phyloP scores from a whole-genome alignment of 257 asterid genomes.

The Schizonepeta tenuifolia region DNA sequence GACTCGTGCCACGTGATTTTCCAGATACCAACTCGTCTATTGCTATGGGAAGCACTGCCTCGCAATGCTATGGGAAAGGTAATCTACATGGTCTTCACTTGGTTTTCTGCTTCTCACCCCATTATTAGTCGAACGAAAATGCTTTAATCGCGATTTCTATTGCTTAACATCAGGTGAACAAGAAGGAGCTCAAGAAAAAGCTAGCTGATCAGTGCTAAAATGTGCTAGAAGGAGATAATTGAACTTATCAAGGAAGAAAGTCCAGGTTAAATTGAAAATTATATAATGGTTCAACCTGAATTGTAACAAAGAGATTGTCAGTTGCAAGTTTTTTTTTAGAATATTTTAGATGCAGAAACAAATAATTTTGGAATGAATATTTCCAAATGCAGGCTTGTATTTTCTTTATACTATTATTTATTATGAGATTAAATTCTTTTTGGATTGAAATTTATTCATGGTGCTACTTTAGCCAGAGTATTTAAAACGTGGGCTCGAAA shows the following conservation, averaged over 20 bases:
- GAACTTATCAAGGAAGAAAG: background rate
- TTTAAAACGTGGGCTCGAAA: too few relatives aligned
- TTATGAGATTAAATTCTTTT: background rate
- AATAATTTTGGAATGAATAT: background rate
- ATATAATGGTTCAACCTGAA: background rate
- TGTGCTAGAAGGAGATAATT: background rate
- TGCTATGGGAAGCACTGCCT: conserved; percentile 84
- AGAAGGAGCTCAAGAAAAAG: conserved; percentile 78
- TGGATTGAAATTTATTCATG: background rate
- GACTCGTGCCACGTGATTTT: background rate
- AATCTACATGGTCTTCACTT: background rate
- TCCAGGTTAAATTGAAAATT: background rate
- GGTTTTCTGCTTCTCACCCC: background rate
- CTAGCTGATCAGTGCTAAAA: conserved; percentile 43
- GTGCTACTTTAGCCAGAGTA: too few relatives aligned
- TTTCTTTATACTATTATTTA: background rate
- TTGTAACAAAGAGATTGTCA: background rate
- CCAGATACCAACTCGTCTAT: conserved; percentile 78
- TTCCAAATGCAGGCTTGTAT: background rate
- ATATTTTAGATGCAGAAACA: background rate
- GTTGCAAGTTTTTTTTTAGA: background rate
- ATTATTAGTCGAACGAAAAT: background rate
- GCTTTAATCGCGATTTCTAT: conserved; percentile 6
- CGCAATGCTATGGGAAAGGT: conserved; percentile 99
- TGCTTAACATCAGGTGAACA: conserved; percentile 65